Percentiles rank a stretch among this genome's conserved stretches.
These are phyloP conservation scores for Aspergillus biplanus DNA, from an alignment of 495 filamentous ascomycete genomes.

Conservation along the genomic window DNA sequence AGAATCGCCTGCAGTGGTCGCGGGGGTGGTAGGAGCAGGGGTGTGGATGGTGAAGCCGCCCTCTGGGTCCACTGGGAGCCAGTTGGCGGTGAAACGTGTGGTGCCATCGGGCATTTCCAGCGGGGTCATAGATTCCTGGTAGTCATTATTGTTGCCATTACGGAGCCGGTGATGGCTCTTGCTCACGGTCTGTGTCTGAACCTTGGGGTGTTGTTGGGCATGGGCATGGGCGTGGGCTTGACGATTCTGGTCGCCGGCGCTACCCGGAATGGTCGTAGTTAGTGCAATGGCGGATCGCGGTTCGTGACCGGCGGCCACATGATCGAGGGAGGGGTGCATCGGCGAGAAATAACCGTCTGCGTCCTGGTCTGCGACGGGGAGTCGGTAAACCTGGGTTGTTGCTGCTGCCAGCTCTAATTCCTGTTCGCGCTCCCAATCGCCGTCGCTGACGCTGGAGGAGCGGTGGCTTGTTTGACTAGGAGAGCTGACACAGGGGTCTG, in stretches of 20 bases:
- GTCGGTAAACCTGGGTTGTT: constrained; percentile 17
- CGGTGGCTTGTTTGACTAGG: constrained; percentile 28
- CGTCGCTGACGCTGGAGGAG: constrained; percentile 29
- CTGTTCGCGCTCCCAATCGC: constrained; percentile 24
- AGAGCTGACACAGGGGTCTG: constrained; percentile 31
- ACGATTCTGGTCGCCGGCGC: not conserved
- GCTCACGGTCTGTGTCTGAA: too few relatives aligned
- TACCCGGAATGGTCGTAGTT: constrained; percentile 1
- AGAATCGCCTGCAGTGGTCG: not conserved
- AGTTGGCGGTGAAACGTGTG: constrained; percentile 40
- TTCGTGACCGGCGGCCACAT: not conserved
- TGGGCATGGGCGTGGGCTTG: not conserved
- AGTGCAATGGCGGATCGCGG: constrained; percentile 5
- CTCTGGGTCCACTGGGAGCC: constrained; percentile 42
- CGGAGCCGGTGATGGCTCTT: not conserved
- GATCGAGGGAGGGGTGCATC: constrained; percentile 5
- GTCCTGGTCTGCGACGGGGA: constrained; percentile 6
- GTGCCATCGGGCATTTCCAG: constrained; percentile 46
- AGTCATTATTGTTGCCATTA: not conserved
- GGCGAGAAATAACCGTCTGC: constrained; percentile 3
- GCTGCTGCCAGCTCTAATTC: constrained; percentile 11
- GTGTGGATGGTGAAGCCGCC: constrained; percentile 40
- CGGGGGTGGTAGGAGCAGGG: not conserved
- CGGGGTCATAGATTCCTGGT: constrained; percentile 29
- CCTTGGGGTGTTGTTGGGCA: too few relatives aligned